Base-by-base conservation (phyloP, 73 alveolate genomes). In the Paraurostyla sp. region DNA sequence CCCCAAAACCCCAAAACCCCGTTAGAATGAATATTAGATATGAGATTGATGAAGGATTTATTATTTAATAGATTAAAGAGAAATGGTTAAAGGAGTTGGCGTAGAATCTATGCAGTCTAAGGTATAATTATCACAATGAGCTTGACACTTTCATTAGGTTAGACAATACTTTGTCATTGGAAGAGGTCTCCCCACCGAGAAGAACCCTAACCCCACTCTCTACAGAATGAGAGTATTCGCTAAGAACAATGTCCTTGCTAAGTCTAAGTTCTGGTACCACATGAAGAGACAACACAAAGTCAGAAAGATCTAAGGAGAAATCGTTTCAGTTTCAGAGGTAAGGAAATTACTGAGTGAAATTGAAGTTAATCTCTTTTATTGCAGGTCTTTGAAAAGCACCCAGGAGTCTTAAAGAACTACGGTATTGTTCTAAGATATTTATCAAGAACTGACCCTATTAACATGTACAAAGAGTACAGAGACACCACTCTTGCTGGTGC, bases 381-480 rank as follows among this genome's bases (percentile, higher is more conserved):
- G 32, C 36, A 73, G 91, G 91, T 94, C 88, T 90, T 52, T 63
- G 98, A 96, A 60, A 95, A 86, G 90, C 78, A 92, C 63, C 87
- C 96, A 50, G 22, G 84, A 56, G 73, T 91, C 56, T 97, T 95
- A 63, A 95, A 92, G 90, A 96, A 96, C 91, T 96, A 89, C 94
- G 99, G 99, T 25, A 91, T 96, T 65, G 98, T 92, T 49, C 93
- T 95, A 35, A 96, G 96, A 81, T 96, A 96, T 86, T 42, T 91
- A 92, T 93, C 99, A 30, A 96, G 98, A 95, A 93, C 97, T 65
- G 98, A 96, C 41, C 86, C 90, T 76, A 97, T 93, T 89, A 96
- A 96, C 96, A 94, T 96, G 98, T 96, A 96, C 96, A 96, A 93
- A 89, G 99, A 96, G 88, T 95, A 69, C 95, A 95, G 99, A 96